phyloP scores from a whole-genome alignment of 164 flowering plant species.

The Vitis vinifera region DNA sequence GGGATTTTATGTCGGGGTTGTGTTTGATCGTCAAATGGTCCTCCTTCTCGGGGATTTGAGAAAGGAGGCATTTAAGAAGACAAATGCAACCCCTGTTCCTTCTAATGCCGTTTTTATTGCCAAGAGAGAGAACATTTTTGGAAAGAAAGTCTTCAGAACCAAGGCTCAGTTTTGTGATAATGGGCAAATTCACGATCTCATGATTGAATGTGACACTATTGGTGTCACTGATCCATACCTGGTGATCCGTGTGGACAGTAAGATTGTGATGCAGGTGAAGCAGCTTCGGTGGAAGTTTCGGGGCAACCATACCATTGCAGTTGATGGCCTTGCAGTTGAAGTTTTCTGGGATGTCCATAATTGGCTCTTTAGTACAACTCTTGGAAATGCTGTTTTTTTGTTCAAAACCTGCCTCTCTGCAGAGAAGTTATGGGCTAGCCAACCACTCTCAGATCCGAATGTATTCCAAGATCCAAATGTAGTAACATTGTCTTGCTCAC shows the following conservation, averaged over 20 bases:
- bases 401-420: constrained; percentile 65
- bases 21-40: constrained; percentile 52
- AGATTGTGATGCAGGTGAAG: constrained; percentile 68
- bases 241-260: constrained; percentile 51
- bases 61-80: constrained; percentile 76
- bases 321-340: constrained; percentile 69
- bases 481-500: constrained; percentile 47
- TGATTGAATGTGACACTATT: constrained; percentile 57
- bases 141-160: constrained; percentile 55
- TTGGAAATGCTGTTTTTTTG: constrained; percentile 81
- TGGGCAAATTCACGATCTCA: constrained; percentile 58
- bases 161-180: constrained; percentile 66
- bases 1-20: constrained; percentile 62
- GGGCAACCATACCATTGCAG: constrained; percentile 63
- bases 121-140: constrained; percentile 69
- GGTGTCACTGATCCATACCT: constrained; percentile 56
- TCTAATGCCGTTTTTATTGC: constrained; percentile 44
- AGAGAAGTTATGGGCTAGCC: constrained; percentile 66
- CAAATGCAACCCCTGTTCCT: constrained; percentile 33
- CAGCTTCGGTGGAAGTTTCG: constrained; percentile 73
- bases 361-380: constrained; percentile 67
- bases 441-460: constrained; percentile 34
- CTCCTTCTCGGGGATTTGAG: constrained; percentile 74
- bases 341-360: constrained; percentile 87
- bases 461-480: constrained; percentile 30